Percentiles rank a stretch among this genome's conserved stretches.
Evolutionary conservation across 2,329 filamentous ascomycete species (phyloP).

Genomic region (Hypoxylon sp.): DNA sequence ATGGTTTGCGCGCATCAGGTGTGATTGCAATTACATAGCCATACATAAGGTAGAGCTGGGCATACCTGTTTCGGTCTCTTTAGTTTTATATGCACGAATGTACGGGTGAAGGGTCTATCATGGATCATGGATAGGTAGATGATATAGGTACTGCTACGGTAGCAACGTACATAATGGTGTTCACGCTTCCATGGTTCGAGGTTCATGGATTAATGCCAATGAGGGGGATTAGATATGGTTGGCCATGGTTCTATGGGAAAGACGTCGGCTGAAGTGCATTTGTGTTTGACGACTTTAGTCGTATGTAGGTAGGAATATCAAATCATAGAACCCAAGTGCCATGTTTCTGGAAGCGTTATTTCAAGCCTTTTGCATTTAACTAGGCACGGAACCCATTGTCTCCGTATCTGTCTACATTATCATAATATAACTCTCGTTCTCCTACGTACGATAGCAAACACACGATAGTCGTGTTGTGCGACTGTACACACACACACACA

Average conservation of each 20-base stretch:
- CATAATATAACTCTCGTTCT: conserved; percentile 11
- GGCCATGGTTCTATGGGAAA: conserved; percentile 13
- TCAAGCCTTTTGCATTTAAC: conserved; percentile 7
- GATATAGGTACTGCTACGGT: conserved; percentile 41
- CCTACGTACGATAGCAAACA: conserved; percentile 40
- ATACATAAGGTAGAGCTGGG: not conserved
- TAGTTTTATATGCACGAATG: conserved; percentile 33
- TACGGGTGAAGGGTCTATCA: conserved; percentile 23
- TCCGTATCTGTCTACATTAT: conserved; percentile 1
- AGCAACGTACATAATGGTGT: conserved; percentile 41
- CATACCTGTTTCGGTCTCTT: conserved; percentile 37
- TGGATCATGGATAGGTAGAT: no score
- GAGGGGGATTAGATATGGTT: conserved; percentile 18
- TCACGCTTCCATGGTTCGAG: conserved; percentile 45
- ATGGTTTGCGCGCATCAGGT: conserved; percentile 45
- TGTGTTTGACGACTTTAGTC: conserved; percentile 17
- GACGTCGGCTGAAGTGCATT: conserved; percentile 24
- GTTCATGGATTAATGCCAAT: conserved; percentile 43
- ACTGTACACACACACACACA: conserved; percentile 28
- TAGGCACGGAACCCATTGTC: not conserved
- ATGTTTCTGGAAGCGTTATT: conserved; percentile 27
- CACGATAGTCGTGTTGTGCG: conserved; percentile 40
- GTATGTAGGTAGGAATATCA: conserved; percentile 26
- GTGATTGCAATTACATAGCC: conserved; percentile 41
- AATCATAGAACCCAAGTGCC: conserved; percentile 26